These are phyloP conservation scores for Aureobasidium musti DNA, from an alignment of 2,329 filamentous ascomycete species.

Conservation along the genomic window DNA sequence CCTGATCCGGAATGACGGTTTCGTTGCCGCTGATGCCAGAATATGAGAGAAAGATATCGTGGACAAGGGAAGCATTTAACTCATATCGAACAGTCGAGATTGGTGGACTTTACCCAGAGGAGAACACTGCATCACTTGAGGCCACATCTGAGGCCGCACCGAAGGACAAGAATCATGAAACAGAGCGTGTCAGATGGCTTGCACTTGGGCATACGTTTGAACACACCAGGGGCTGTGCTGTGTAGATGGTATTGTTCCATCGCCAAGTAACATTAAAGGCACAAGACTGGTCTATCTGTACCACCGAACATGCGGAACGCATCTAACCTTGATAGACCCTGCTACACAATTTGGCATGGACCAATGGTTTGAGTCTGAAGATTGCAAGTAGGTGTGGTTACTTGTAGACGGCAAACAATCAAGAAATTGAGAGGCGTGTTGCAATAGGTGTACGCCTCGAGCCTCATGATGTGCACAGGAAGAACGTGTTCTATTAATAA, in stretches of 20 bases:
- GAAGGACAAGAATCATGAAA: background rate
- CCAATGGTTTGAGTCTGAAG: background rate
- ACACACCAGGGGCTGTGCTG: background rate
- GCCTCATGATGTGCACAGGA: background rate
- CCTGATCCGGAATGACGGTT: background rate
- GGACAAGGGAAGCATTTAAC: background rate
- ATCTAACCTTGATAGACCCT: background rate
- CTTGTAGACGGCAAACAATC: conserved; percentile 5
- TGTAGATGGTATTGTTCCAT: background rate
- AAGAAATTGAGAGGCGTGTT: background rate
- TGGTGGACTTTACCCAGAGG: background rate
- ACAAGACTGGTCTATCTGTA: background rate
- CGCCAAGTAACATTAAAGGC: background rate
- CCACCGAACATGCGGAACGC: background rate
- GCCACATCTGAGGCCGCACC: too few species aligned
- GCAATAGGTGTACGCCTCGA: background rate
- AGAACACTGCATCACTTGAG: too few species aligned
- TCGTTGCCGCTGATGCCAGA: background rate
- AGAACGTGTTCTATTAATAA: background rate
- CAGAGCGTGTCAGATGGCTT: background rate
- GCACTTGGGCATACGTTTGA: background rate
- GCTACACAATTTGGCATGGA: background rate
- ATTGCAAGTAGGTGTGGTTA: background rate
- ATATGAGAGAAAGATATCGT: background rate
- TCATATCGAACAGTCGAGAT: background rate